A percentile compares a stretch with the other conserved stretches of the same genome.
Evolutionary conservation across 148 eudicot genomes (phyloP).

Genomic region (Vaccinium darrowii): DNA sequence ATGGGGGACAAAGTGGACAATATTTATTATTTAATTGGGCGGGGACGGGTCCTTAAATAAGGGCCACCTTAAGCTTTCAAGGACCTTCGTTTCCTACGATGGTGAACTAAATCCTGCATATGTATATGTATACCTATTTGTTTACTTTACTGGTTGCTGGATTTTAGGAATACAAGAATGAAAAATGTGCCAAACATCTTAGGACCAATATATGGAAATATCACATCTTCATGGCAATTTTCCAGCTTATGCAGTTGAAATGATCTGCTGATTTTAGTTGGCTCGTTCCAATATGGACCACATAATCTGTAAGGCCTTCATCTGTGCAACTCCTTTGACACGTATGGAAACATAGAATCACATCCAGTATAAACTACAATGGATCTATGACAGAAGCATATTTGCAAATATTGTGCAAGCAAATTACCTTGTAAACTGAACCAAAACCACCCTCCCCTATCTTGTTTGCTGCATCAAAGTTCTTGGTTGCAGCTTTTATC

Average conservation of each 20-base stretch:
- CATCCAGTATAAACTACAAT: neutral
- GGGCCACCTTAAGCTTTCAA: neutral
- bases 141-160: neutral
- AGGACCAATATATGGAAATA: neutral
- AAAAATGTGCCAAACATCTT: neutral
- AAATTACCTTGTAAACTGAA: constrained; percentile 51
- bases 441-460: constrained; percentile 69
- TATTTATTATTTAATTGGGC: neutral
- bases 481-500: constrained; percentile 58
- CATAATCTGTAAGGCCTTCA: neutral
- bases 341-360: neutral
- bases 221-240: neutral
- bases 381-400: neutral
- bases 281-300: neutral
- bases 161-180: neutral
- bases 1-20: neutral
- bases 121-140: neutral
- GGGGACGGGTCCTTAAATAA: neutral
- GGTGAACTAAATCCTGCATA: neutral
- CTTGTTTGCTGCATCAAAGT: constrained; percentile 58
- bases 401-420: neutral
- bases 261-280: neutral
- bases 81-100: neutral
- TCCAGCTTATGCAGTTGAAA: neutral
- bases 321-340: neutral